These are phyloP conservation scores for Talaromyces marneffei DNA, from an alignment of 2,329 filamentous ascomycete species.

Conservation along the genomic window DNA sequence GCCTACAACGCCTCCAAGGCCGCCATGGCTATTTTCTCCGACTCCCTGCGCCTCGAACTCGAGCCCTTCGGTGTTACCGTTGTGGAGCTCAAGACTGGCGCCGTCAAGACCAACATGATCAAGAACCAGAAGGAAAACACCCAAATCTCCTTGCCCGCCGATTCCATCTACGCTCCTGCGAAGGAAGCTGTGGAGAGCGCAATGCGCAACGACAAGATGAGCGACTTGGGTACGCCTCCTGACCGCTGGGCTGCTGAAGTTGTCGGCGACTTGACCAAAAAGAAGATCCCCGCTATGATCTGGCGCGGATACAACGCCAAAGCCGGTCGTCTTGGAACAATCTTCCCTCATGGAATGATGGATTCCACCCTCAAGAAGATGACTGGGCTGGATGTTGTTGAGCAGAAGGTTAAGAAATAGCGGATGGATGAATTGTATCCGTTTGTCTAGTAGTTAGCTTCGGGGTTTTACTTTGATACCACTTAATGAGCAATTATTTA, in stretches of 20 bases:
- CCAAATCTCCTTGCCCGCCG: not conserved
- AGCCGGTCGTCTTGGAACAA: slow-evolving; percentile 3
- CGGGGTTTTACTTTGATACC: not conserved
- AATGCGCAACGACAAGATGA: slow-evolving; percentile 3
- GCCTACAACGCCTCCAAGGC: slow-evolving; percentile 11
- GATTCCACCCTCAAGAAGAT: slow-evolving; percentile 7
- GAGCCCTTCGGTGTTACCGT: slow-evolving; percentile 7
- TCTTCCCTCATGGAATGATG: slow-evolving; percentile 10
- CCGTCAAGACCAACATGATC: slow-evolving; percentile 8
- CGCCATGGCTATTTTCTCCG: slow-evolving; percentile 7
- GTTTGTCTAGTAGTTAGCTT: not conserved
- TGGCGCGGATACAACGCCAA: slow-evolving; percentile 7
- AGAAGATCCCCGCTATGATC: slow-evolving; percentile 7
- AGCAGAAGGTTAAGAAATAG: slow-evolving; percentile 6
- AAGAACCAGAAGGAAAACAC: slow-evolving; percentile 7
- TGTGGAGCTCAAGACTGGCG: slow-evolving; percentile 9
- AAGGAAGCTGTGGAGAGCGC: slow-evolving; percentile 7
- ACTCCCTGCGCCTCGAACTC: slow-evolving; percentile 6
- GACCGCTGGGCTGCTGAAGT: slow-evolving; percentile 8
- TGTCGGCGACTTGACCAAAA: slow-evolving; percentile 8
- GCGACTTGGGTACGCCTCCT: not conserved
- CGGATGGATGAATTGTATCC: not conserved
- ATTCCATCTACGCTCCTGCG: slow-evolving; percentile 4
- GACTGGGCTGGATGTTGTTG: slow-evolving; percentile 9
- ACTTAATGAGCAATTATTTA: not conserved